Evolutionary conservation across 768 basidiomycete species (phyloP).

Genomic region (Lentinus tigrinus): DNA sequence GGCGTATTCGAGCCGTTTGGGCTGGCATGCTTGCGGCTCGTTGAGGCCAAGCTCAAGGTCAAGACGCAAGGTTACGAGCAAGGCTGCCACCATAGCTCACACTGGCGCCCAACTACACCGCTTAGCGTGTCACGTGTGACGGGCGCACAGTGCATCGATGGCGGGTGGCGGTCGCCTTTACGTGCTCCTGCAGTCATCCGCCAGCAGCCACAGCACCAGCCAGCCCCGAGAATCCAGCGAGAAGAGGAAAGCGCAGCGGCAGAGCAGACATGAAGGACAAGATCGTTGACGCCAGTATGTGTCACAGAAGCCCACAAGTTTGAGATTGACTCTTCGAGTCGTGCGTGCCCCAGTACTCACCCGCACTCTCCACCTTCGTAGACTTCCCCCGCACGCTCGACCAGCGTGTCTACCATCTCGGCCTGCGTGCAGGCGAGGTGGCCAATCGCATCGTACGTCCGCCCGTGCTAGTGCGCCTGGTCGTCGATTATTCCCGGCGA

Average conservation of each 20-base stretch:
- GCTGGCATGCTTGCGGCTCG: not conserved
- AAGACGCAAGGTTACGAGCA: not conserved
- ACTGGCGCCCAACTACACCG: constrained; percentile 7
- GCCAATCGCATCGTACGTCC: constrained; percentile 72
- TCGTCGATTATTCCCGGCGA: too few species aligned
- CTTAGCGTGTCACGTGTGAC: constrained; percentile 15
- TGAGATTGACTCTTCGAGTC: constrained; percentile 6
- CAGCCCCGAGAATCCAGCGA: not conserved
- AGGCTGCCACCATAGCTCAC: not conserved
- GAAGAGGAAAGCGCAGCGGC: not conserved
- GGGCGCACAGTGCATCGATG: constrained; percentile 7
- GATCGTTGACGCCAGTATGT: constrained; percentile 19
- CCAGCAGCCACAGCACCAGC: not conserved
- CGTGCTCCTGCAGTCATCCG: constrained; percentile 2
- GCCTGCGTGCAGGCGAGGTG: constrained; percentile 71
- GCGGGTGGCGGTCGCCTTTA: not conserved
- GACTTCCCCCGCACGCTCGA: constrained; percentile 78
- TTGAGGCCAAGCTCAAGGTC: not conserved
- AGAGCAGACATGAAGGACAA: constrained; percentile 9
- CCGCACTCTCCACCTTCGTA: constrained; percentile 26
- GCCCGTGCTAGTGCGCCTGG: too few species aligned
- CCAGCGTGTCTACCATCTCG: constrained; percentile 78
- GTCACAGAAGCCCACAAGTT: not conserved
- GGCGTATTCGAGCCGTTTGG: too few species aligned
- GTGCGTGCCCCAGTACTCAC: constrained; percentile 1